These are phyloP conservation scores for Phytophthora sp. DNA, from an alignment of 352 stramenopile genomes.

Conservation along the genomic window DNA sequence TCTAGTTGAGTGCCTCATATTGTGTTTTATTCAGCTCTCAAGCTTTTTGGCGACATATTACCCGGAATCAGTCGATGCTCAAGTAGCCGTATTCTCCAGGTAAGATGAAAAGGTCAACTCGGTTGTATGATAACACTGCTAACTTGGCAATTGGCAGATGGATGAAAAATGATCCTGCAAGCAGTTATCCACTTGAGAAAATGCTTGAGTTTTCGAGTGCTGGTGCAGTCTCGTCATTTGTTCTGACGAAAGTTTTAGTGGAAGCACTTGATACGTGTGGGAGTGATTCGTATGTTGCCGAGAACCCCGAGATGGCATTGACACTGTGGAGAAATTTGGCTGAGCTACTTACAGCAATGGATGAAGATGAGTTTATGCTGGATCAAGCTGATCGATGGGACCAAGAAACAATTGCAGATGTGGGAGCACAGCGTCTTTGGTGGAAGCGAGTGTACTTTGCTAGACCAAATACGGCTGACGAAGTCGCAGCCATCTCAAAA, in stretches of 20 bases:
- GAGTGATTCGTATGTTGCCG: slow-evolving; percentile 53
- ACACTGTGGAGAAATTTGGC: slow-evolving; percentile 64
- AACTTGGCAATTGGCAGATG: slow-evolving; percentile 38
- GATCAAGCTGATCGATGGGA: slow-evolving; percentile 25
- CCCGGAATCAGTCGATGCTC: slow-evolving; percentile 48
- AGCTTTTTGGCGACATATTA: slow-evolving; percentile 55
- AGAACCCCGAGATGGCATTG: slow-evolving; percentile 39
- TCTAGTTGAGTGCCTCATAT: slow-evolving; percentile 5
- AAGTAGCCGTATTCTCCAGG: slow-evolving; percentile 42
- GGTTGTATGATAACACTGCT: neutral
- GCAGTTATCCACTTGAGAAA: slow-evolving; percentile 52
- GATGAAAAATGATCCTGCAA: slow-evolving; percentile 63
- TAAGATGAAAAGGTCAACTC: slow-evolving; percentile 1
- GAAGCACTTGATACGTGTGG: slow-evolving; percentile 61
- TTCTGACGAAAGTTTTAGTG: slow-evolving; percentile 46
- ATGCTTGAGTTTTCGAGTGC: slow-evolving; percentile 51
- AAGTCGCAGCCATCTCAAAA: slow-evolving; percentile 36
- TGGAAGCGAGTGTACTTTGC: slow-evolving; percentile 73
- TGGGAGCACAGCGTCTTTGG: slow-evolving; percentile 45
- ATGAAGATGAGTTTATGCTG: slow-evolving; percentile 47
- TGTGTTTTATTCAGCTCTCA: slow-evolving; percentile 29
- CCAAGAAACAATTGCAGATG: slow-evolving; percentile 35
- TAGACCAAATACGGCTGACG: slow-evolving; percentile 33
- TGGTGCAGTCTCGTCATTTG: slow-evolving; percentile 41
- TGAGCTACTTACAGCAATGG: slow-evolving; percentile 51